Conservation (phyloP, 2,329 filamentous ascomycete species). For the Emericellopsis cladophorae region DNA sequence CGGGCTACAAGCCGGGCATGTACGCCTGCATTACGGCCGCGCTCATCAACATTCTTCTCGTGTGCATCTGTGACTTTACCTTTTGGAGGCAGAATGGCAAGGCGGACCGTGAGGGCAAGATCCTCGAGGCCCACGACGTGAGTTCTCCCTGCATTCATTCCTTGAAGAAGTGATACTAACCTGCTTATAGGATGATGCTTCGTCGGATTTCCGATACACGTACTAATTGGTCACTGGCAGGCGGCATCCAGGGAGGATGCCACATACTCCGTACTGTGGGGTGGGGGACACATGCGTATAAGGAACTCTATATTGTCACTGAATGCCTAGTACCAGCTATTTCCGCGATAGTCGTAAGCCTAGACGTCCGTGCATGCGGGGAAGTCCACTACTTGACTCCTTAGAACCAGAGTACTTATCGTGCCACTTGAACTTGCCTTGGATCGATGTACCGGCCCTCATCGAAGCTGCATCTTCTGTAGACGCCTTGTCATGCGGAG, state of each 20-base stretch:
- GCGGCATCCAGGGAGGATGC: too few species aligned
- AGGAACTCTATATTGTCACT: too few species aligned
- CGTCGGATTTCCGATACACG: constrained; percentile 20
- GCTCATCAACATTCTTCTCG: constrained; percentile 31
- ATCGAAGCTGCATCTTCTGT: too few species aligned
- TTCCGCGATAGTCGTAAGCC: too few species aligned
- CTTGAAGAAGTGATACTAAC: neutral
- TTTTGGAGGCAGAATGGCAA: constrained; percentile 31
- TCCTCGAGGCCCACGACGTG: constrained; percentile 37
- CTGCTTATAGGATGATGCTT: constrained; percentile 12
- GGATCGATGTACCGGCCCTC: too few species aligned
- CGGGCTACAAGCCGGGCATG: constrained; percentile 40
- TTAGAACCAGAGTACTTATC: too few species aligned
- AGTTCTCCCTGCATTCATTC: constrained; percentile 12
- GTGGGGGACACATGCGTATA: neutral
- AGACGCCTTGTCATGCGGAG: too few species aligned
- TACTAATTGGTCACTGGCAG: constrained; percentile 9
- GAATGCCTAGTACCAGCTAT: too few species aligned
- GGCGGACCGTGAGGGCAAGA: constrained; percentile 39
- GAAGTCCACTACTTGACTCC: too few species aligned
- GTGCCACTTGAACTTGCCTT: too few species aligned
- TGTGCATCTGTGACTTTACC: constrained; percentile 23
- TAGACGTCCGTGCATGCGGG: too few species aligned
- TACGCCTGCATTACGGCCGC: constrained; percentile 41
- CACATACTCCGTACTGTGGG: too few species aligned